Base-by-base conservation (phyloP, 306 rosid species). In the Quercus berberidifolia region DNA sequence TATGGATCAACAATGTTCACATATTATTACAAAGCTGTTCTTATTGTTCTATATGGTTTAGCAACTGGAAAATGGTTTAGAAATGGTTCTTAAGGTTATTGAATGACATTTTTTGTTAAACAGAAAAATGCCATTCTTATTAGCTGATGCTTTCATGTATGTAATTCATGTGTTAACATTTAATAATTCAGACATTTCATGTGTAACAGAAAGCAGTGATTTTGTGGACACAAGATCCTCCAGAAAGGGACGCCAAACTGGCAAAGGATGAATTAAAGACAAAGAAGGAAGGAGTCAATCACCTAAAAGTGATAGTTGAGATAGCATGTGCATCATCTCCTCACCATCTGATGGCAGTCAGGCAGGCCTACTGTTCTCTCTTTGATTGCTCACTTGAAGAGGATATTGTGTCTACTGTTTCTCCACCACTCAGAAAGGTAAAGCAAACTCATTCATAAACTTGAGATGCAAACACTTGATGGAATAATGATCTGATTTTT, bases 311-410 rank as follows among this genome's bases (percentile, higher is more conserved):
- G 83, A 78, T 96, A 67, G 88, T 90, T 55, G 99, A 93, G 90
- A 87, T 96, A 81, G 89, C 98, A 7, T 96, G 99, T 69, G 89
- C 96, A 43, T 79, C 98, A n/a, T 83, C 91, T 81, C 97, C 99
- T 58, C 85, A 88, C 85, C 98, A 96, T 86, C 85, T 90, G 81
- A 81, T 91, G 74, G 92, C 87, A 28, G 99, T 96, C 74, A 93
- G 98, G 84, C 88, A 90, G 82, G 87, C 85, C 19, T 96, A 96
- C 73, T 81, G 89, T 75, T 84, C 90, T 84, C 88, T 91, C 23
- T 93, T 77, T 62, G 89, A 91, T 72, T 83, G 89, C 78, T 91
- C 99, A 1, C 90, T 96, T 26, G 99, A 96, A 83, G 99, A 96
- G 83, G 98, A 93, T 71, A 89, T 96, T 81, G 74, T 78, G 71